Conservation (phyloP, 495 filamentous ascomycete species). For the Penicillium lagena region DNA sequence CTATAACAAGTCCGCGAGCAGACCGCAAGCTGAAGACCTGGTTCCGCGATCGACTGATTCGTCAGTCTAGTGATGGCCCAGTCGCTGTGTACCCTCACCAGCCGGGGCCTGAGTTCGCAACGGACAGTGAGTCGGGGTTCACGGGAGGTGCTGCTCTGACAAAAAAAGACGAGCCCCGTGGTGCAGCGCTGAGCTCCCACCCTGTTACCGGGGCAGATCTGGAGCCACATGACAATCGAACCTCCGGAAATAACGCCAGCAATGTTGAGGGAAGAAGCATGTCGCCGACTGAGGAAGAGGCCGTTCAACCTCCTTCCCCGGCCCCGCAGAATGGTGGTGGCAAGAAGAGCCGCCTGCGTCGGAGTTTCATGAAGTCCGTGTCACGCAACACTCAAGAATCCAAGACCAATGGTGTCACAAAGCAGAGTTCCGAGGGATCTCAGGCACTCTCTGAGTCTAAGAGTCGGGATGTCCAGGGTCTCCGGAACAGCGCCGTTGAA, state of each 20-base stretch:
- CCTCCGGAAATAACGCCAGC: conserved; percentile 7
- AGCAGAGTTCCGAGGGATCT: conserved; percentile 26
- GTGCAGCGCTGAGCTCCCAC: conserved; percentile 27
- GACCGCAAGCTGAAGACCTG: conserved; percentile 24
- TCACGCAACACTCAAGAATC: conserved; percentile 11
- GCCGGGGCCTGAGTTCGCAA: conserved; percentile 16
- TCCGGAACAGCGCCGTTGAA: conserved; percentile 43
- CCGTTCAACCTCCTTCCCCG: background rate
- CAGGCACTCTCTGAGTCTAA: conserved; percentile 36
- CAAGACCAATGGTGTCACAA: conserved; percentile 16
- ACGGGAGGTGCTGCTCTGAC: conserved; percentile 17
- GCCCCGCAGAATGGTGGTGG: conserved; percentile 11
- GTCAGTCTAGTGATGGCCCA: conserved; percentile 11
- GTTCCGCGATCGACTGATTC: conserved; percentile 21
- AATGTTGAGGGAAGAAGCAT: background rate
- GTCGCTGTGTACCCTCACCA: conserved; percentile 17
- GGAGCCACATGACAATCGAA: conserved; percentile 8
- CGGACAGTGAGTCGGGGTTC: conserved; percentile 11
- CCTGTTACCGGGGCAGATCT: conserved; percentile 21
- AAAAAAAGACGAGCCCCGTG: conserved; percentile 10
- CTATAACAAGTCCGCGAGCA: conserved; percentile 15
- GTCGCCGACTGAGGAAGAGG: conserved; percentile 8
- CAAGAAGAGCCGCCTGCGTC: conserved; percentile 15
- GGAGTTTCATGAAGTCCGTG: conserved; percentile 20
- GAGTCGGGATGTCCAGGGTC: conserved; percentile 33